A percentile compares a stretch with the other conserved stretches of the same genome.
Evolutionary conservation across 176 grass and related monocot species (phyloP).

Genomic region (Eremochloa ophiuroides): DNA sequence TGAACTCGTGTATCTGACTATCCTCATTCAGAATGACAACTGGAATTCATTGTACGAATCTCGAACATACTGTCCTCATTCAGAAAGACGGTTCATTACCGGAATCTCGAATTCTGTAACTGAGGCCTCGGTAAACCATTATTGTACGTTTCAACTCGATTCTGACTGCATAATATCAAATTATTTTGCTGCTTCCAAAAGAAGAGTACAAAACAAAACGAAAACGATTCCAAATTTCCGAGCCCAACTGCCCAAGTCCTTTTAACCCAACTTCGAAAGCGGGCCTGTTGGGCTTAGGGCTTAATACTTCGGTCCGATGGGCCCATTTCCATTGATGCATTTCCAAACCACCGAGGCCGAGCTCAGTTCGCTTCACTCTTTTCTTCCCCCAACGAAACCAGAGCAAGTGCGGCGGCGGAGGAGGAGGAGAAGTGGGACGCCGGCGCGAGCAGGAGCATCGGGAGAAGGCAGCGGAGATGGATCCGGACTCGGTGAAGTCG

Average conservation of each 20-base stretch:
- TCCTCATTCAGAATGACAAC: neutral
- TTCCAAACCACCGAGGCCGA: neutral
- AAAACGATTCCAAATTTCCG: no score
- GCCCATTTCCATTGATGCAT: neutral
- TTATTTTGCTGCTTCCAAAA: neutral
- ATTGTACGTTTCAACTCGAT: neutral
- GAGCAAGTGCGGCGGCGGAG: slow-evolving; percentile 10
- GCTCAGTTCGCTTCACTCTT: neutral
- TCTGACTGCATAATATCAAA: neutral
- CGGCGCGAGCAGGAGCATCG: neutral
- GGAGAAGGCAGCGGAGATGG: slow-evolving; percentile 42
- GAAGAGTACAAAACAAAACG: neutral
- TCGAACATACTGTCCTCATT: no score
- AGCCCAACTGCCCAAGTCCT: neutral
- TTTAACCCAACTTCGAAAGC: neutral
- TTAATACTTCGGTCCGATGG: neutral
- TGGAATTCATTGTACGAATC: neutral
- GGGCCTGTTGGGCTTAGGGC: neutral
- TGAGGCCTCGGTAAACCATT: no score
- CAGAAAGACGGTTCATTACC: no score
- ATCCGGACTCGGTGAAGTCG: slow-evolving; percentile 72
- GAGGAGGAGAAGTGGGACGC: neutral
- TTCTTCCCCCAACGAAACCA: neutral
- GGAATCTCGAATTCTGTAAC: neutral
- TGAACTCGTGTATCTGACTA: no score